Base-by-base conservation (phyloP, 495 filamentous ascomycete species). In the Lasiosphaeria ovina region DNA sequence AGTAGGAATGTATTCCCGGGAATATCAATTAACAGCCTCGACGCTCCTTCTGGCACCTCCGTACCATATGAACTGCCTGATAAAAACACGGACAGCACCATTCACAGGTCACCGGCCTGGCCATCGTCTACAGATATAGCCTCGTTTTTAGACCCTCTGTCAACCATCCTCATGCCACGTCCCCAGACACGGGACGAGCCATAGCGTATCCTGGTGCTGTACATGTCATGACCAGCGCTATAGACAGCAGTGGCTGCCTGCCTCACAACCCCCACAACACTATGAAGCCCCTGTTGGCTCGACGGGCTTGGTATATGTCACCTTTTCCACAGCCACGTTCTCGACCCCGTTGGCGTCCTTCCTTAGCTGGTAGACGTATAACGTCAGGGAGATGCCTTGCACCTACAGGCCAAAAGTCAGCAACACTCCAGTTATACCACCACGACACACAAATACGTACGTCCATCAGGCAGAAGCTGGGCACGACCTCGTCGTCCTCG, bases 391-490 rank as follows among this genome's bases (percentile, higher is more conserved):
- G 76, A 97, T 94, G 16, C 94, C 94, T 85, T 99, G 94, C 36
- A 98, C 93, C 93, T 97, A 62, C 14, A 35, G 5, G 11, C 44
- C 7, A n/a, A 24, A 24, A 38, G 60, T 65, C 57, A 70, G 42
- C 49, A 57, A 64, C 4, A 45, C 5, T 2, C 51, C 36, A 35
- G 59, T 53, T 49, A 5, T 8, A n/a, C 38, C 3, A 14, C 24
- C 24, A 24, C 24, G 24, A 2, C 24, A 10, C 14, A 14, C 16
- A 9, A 16, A 51, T 14, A 90, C 91, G 79, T 70, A 97, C 94
- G 84, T 99, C 95, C 94, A 99, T 98, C 75, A 99, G 75, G 73
- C 94, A 96, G 75, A 99, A 99, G 71, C 95, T 98, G 52, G 94
- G 94, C 57, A 87, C 87, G 59, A 89, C 89, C 42, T 95, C 91